Percentiles rank a stretch among this genome's conserved stretches.
Conservation (phyloP, 2,329 filamentous ascomycete genomes). For the Colletotrichum phormii region DNA sequence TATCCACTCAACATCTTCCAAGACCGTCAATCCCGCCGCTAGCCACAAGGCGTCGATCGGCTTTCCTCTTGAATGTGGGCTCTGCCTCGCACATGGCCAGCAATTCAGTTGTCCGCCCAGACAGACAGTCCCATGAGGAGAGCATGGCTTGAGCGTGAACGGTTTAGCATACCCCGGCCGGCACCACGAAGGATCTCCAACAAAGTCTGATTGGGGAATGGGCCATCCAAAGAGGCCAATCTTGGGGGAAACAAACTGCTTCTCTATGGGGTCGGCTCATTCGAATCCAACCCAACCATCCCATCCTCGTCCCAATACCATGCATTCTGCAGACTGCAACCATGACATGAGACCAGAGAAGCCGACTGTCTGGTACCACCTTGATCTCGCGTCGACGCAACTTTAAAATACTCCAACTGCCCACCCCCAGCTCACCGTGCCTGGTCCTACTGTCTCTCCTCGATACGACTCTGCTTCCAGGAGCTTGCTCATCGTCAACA, state of each 20-base stretch:
- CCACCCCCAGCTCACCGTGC: conserved; percentile 7
- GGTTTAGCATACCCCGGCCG: background rate
- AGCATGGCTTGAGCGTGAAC: conserved; percentile 11
- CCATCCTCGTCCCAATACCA: conserved; percentile 13
- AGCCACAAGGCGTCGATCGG: conserved; percentile 15
- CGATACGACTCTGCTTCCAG: conserved; percentile 22
- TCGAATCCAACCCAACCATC: background rate
- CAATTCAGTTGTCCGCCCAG: background rate
- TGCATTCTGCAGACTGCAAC: conserved; percentile 30
- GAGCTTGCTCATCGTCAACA: conserved; percentile 23
- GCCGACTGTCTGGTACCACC: conserved; percentile 22
- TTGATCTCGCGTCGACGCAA: conserved; percentile 18
- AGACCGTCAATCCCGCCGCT: conserved; percentile 36
- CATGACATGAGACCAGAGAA: conserved; percentile 12
- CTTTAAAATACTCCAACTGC: conserved; percentile 24
- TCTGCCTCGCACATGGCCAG: conserved; percentile 19
- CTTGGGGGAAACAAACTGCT: conserved; percentile 20
- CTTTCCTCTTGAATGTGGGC: conserved; percentile 13
- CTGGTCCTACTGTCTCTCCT: background rate
- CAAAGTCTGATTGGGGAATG: conserved; percentile 22
- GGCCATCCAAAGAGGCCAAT: conserved; percentile 5
- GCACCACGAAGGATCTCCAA: conserved; percentile 7
- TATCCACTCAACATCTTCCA: conserved; percentile 29
- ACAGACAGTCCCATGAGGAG: conserved; percentile 19
- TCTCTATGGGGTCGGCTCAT: background rate